phyloP scores from a whole-genome alignment of 108 stramenopile genomes.

The Cyclotella baltica region DNA sequence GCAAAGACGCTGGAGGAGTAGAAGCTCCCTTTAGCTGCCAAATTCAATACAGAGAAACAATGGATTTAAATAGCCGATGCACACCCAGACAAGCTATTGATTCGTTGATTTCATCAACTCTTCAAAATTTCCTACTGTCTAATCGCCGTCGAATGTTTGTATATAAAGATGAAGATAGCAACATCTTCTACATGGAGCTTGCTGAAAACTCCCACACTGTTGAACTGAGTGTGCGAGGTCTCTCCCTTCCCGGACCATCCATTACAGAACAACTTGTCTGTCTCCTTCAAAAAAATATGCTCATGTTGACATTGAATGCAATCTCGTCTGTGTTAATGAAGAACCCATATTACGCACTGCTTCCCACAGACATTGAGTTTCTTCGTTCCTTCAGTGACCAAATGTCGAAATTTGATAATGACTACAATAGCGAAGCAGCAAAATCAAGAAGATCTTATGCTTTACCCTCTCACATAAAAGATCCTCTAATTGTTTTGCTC shows the following conservation, averaged over 20 bases:
- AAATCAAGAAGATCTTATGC: slow-evolving; percentile 54
- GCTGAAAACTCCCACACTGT: slow-evolving; percentile 48
- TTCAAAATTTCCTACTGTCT: slow-evolving; percentile 81
- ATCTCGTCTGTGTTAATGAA: slow-evolving; percentile 73
- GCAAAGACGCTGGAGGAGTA: neutral
- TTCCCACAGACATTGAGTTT: slow-evolving; percentile 66
- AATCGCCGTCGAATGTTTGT: slow-evolving; percentile 73
- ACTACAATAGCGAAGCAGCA: slow-evolving; percentile 7
- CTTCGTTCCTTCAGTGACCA: slow-evolving; percentile 56
- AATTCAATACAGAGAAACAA: slow-evolving; percentile 53
- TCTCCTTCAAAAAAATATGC: slow-evolving; percentile 67
- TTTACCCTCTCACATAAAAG: slow-evolving; percentile 59
- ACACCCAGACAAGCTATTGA: slow-evolving; percentile 67
- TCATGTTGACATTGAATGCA: slow-evolving; percentile 67
- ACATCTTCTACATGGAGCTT: slow-evolving; percentile 85
- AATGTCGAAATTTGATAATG: slow-evolving; percentile 61
- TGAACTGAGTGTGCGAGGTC: slow-evolving; percentile 71
- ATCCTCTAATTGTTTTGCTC: slow-evolving; percentile 72
- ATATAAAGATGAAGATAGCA: slow-evolving; percentile 77
- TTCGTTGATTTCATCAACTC: slow-evolving; percentile 65
- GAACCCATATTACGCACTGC: slow-evolving; percentile 69
- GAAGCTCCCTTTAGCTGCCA: slow-evolving; percentile 61
- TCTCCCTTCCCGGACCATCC: slow-evolving; percentile 64
- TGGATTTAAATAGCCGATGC: slow-evolving; percentile 66
- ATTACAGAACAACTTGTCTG: slow-evolving; percentile 70